Conservation (phyloP, 495 filamentous ascomycete genomes). For the Aspergillus biplanus region DNA sequence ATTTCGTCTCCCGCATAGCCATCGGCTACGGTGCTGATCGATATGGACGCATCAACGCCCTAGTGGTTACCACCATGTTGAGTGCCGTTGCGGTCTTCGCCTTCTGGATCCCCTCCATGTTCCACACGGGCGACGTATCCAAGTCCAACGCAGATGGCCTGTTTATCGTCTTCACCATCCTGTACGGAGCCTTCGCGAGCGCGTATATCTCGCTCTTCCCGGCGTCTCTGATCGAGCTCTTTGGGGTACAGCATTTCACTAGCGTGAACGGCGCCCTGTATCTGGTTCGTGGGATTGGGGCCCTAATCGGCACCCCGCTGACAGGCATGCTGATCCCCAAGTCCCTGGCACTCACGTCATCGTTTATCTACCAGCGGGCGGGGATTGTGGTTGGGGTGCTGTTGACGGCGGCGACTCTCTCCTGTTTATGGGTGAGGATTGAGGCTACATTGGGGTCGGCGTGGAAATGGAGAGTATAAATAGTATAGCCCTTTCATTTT, state of each 20-base stretch:
- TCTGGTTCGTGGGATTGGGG: conserved; percentile 57
- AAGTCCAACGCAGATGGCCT: conserved; percentile 34
- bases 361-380: conserved; percentile 33
- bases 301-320: conserved; percentile 56
- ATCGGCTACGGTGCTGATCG: conserved; percentile 52
- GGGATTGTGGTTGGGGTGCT: conserved; percentile 36
- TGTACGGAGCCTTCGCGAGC: conserved; percentile 56
- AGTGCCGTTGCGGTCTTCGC: conserved; percentile 50
- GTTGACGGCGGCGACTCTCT: conserved; percentile 36
- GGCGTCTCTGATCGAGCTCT: conserved; percentile 57
- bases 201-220: conserved; percentile 47
- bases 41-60: conserved; percentile 58
- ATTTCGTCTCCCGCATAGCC: conserved; percentile 53
- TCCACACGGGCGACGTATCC: conserved; percentile 27
- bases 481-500: neutral
- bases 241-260: conserved; percentile 60
- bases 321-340: conserved; percentile 41
- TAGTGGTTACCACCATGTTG: conserved; percentile 51
- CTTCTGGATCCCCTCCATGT: conserved; percentile 51
- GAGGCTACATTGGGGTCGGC: conserved; percentile 29
- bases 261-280: conserved; percentile 62
- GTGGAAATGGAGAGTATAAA: conserved; percentile 33
- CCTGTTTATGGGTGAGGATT: conserved; percentile 42
- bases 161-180: conserved; percentile 55
- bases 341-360: conserved; percentile 25